Base-by-base conservation (phyloP, 2,329 filamentous ascomycete genomes). In the Penicillium sp. region DNA sequence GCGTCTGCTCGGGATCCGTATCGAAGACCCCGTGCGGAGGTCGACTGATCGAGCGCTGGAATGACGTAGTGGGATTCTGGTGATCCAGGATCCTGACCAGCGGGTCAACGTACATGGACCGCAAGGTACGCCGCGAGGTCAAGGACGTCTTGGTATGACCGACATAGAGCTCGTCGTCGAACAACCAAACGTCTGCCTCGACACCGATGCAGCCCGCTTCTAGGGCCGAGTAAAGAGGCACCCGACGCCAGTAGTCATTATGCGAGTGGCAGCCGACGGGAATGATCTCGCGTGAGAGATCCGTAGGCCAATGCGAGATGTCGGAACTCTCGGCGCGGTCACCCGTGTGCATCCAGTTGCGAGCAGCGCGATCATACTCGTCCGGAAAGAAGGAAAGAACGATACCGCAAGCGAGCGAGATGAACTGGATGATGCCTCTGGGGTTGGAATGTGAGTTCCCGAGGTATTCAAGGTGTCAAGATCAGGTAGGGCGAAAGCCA, bases 161-260 rank as follows among this genome's bases (percentile, higher is more conserved):
- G 31, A 80, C 75, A 43, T 70, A 76, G 18, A 80, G 64, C n/a
- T 78, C 73, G 3, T 73, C 52, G 27, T 70, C 62, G 39, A 75
- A 72, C 6, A 75, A 65, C 75, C 76, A 79, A 20, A 80, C 72
- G 44, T 80, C 77, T 2, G 77, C 77, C 62, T 80, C 77, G 13
- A 79, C 73, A 20, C 76, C 68, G 9, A 72, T 70, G 53, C 76
- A 79, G 29, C 77, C 77, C 16, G 69, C 74, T 41, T 70, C 63
- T 0, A 80, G 62, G 8, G 77, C 77, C n/a, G 75, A 75, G 53
- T 70, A 78, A 0, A 80, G 65, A 1, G 77, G 77, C 0, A 77
- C 65, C 2, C 63, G 65, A 7, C 75, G 73, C 75, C 75, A 79
- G 57, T 80, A 79, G 56, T 80, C 77, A 51, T 80, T 80, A 51